Percentiles rank a stretch among this genome's conserved stretches.
Conservation (phyloP, 306 rosid species). For the Malus sieversii region DNA sequence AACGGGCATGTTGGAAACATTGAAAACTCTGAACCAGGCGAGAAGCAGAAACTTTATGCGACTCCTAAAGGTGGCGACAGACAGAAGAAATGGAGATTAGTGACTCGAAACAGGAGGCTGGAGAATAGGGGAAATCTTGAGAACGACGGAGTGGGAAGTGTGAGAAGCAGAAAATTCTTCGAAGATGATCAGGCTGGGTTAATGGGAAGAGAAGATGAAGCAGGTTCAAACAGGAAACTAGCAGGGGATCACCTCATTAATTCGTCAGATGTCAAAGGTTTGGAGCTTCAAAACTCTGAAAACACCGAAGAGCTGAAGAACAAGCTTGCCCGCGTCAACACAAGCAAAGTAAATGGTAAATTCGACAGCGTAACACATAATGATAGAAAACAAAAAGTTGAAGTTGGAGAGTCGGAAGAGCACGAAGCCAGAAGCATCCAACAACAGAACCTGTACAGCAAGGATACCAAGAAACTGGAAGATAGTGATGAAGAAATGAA, state of each 20-base stretch:
- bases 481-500: constrained; percentile 1
- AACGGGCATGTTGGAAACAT: constrained; percentile 12
- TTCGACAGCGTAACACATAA: no score
- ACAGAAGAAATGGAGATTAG: constrained; percentile 41
- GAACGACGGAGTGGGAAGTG: constrained; percentile 15
- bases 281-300: constrained; percentile 17
- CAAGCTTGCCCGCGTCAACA: neutral
- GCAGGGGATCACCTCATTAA: neutral
- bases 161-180: constrained; percentile 19
- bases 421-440: constrained; percentile 10
- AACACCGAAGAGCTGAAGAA: constrained; percentile 4
- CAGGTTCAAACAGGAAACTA: constrained; percentile 3
- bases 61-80: constrained; percentile 20
- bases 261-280: neutral
- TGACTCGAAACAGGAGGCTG: constrained; percentile 22
- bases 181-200: constrained; percentile 17
- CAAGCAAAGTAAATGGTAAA: neutral
- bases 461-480: constrained; percentile 14
- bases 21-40: constrained; percentile 10
- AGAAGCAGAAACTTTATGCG: constrained; percentile 6
- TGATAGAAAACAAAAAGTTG: neutral
- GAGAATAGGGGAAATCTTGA: constrained; percentile 31
- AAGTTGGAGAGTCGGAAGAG: constrained; percentile 11
- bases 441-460: constrained; percentile 25
- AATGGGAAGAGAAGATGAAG: constrained; percentile 7